Evolutionary conservation across 306 rosid genomes (phyloP), one percentile per base, ranked within the genome.

Genomic region (Casuarina cunninghamiana): DNA sequence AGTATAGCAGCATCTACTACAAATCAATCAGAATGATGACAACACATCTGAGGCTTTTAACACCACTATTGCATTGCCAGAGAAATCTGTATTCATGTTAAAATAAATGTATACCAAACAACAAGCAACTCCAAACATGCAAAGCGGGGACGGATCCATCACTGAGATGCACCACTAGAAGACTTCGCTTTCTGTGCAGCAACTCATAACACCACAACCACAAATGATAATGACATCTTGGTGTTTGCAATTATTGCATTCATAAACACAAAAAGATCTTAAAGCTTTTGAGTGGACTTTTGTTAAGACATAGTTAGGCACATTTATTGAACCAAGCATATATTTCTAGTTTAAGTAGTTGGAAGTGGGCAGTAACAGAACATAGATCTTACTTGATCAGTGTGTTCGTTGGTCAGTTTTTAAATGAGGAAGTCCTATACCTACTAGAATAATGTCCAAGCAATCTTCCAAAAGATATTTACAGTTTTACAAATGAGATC

Each of bases 11-110:
- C 3, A 16, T 42, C 50, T 42, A 17, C 32, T 17, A 42, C 16
- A 67, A 67, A 42, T 67, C 71, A 67, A 8, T 67, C 71, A 67
- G 35, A 67, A 17, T 41, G 35, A 41, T 41, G 37, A 67, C 8
- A 50, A 67, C 38, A 41, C 3, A 67, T 66, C 71, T 17, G 71
- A 32, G 50, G 15, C 15, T 10, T 17, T 67, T 67, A 41, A 3
- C 16, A 17, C 9, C 11, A 17, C 50, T 41, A 35, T 42, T 67
- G 71, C 46, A n/a, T 67, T 41, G 42, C 50, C 0, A 67, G 42
- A 67, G 5, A 17, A 32, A 16, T 38, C 49, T 39, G 49, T 21
- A 35, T 67, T 43, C 50, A 67, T 17, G 71, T 9, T 26, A 67
- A 43, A 67, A 67, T 67, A n/a, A 35, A 35, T 42, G 50, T 2